Percentiles rank a stretch among this genome's conserved stretches.
Evolutionary conservation across 2,329 filamentous ascomycete species (phyloP).

Genomic region (Lecanicillium sp.): DNA sequence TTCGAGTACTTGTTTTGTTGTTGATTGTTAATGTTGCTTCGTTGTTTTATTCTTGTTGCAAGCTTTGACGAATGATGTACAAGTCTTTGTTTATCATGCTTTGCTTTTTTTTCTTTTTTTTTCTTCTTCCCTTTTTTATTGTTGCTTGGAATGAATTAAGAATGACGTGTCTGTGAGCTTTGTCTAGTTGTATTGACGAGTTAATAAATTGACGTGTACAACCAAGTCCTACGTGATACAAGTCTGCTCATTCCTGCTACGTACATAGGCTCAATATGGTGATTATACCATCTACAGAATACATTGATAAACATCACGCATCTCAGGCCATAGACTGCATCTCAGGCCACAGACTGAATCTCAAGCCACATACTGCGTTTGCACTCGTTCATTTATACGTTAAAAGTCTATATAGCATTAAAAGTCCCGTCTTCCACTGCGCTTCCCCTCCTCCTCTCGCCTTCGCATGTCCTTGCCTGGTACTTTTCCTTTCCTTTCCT

Average conservation of each 20-base stretch:
- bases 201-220: too few relatives aligned
- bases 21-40: slow-evolving; percentile 18
- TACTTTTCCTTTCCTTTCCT: background rate
- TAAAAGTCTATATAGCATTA: slow-evolving; percentile 6
- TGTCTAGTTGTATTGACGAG: too few relatives aligned
- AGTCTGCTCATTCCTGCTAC: too few relatives aligned
- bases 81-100: background rate
- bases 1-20: slow-evolving; percentile 15
- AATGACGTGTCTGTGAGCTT: too few relatives aligned
- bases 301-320: too few relatives aligned
- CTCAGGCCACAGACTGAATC: too few relatives aligned
- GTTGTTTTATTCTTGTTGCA: slow-evolving; percentile 13
- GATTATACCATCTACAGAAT: too few relatives aligned
- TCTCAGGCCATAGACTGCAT: too few relatives aligned
- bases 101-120: slow-evolving; percentile 15
- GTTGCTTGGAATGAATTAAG: too few relatives aligned
- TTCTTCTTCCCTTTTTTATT: too few relatives aligned
- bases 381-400: background rate
- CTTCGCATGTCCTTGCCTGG: background rate
- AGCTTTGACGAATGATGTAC: slow-evolving; percentile 11
- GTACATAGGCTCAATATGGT: too few relatives aligned
- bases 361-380: background rate
- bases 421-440: background rate
- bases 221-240: too few relatives aligned
- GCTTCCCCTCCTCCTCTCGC: background rate